Evolutionary conservation across 345 rosid genomes (phyloP), one percentile per base, ranked within the genome.

Genomic region (Stellera chamaejasme): DNA sequence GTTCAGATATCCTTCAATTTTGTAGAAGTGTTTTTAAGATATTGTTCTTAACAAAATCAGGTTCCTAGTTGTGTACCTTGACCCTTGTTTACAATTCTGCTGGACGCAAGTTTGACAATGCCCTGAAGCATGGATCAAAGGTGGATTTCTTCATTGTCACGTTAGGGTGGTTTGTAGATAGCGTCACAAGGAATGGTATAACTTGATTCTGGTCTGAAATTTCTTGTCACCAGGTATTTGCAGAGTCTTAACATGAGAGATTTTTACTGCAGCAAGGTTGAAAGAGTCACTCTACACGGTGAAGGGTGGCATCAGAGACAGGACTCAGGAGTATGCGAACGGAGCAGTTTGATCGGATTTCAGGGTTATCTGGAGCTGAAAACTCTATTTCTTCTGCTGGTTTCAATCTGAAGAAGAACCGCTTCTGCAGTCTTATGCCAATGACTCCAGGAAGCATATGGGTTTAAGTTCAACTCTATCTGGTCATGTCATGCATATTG

Each of bases 151-250:
- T 69, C 64, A 66, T 92, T 59, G 97, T 92, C 47, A 82, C 89
- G 2, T 76, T 92, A 44, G 94, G 86, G 54, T 92, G 99, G 99
- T 86, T 92, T 70, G 97, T 89, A 42, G 99, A 92, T 55, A 86
- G 99, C 48, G 99, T 88, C 68, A 75, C 63, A 79, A 78, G 82
- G 64, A 88, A 86, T 76, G 82, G 99, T 86, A 32, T 1, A 0
- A 5, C 7, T 32, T 32, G 39, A 2, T 32, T 19, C 13, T 48
- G 39, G 2, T 5, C 16, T 39, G 54, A 39, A 39, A 10, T 41
- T 32, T 32, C 39, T 32, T 62, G 15, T 12, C 27, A 4, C 10
- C 13, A 14, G 11, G 46, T 32, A 32, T 32, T 78, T 25, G 50
- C 65, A 4, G 67, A 32, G 39, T 32, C 39, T 32, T 32, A 32